These are phyloP conservation scores for Dactylis glomerata DNA, from an alignment of 176 grass and related monocot genomes.

Conservation along the genomic window DNA sequence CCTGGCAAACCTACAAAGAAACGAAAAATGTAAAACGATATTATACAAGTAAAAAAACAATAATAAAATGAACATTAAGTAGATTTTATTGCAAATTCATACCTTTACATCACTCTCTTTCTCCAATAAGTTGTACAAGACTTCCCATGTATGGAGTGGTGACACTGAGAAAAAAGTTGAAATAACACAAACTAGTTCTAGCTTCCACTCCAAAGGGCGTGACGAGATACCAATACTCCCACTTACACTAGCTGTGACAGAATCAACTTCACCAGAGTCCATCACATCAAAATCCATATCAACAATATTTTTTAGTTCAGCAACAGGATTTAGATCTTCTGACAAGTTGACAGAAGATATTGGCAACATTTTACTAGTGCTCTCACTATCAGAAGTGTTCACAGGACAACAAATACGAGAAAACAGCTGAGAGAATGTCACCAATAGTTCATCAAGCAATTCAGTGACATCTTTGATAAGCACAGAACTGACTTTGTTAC, in stretches of 20 bases:
- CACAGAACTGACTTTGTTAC: conserved; percentile 36
- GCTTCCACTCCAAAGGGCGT: conserved; percentile 52
- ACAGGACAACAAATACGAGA: conserved; percentile 38
- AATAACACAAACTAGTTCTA: conserved; percentile 63
- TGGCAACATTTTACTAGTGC: conserved; percentile 41
- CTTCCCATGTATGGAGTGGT: conserved; percentile 72
- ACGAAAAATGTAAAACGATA: conserved; percentile 27
- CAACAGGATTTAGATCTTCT: conserved; percentile 39
- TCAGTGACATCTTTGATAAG: conserved; percentile 37
- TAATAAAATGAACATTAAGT: neutral
- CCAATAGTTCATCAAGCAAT: conserved; percentile 70
- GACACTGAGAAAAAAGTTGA: conserved; percentile 67
- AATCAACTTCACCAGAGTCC: conserved; percentile 58
- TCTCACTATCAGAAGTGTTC: conserved; percentile 46
- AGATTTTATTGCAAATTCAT: conserved; percentile 23
- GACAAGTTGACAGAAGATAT: conserved; percentile 37
- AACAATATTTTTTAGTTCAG: conserved; percentile 50
- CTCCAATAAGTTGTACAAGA: conserved; percentile 55
- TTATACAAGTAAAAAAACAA: conserved; percentile 22
- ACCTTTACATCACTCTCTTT: conserved; percentile 74
- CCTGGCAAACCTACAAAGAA: conserved; percentile 55
- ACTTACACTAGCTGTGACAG: conserved; percentile 36
- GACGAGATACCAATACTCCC: conserved; percentile 46
- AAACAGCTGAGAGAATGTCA: conserved; percentile 62
- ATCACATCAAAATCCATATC: conserved; percentile 84